Percentiles rank a stretch among this genome's conserved stretches.
Conservation (phyloP, 2,329 filamentous ascomycete species). For the Basipetospora chlamydospora region DNA sequence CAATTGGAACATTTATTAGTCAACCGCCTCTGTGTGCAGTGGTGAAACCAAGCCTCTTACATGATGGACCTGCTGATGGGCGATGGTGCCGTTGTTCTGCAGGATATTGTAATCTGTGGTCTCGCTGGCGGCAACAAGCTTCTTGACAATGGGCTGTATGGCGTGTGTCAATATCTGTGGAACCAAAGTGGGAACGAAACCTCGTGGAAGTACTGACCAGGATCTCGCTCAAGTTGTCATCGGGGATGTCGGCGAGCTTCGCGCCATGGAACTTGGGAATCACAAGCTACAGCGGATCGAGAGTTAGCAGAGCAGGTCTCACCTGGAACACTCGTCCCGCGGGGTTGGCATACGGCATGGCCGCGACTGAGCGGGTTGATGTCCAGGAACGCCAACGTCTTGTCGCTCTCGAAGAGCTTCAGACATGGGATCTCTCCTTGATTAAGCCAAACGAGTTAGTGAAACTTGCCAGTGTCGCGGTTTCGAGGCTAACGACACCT, state of each 20-base stretch:
- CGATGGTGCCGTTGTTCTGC: slow-evolving; percentile 87
- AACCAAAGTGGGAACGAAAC: no score
- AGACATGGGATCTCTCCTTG: slow-evolving; percentile 88
- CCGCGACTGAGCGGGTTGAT: slow-evolving; percentile 81
- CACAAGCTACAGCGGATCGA: slow-evolving; percentile 50
- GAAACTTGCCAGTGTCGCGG: no score
- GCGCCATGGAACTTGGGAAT: slow-evolving; percentile 91
- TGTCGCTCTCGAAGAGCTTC: slow-evolving; percentile 91
- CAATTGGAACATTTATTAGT: background rate
- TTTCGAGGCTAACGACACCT: no score
- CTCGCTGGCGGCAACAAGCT: slow-evolving; percentile 63
- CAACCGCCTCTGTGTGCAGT: slow-evolving; percentile 5
- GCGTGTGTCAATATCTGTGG: background rate
- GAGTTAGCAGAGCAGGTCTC: background rate
- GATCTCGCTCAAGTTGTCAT: slow-evolving; percentile 71
- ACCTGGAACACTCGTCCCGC: no score
- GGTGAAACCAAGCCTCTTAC: slow-evolving; percentile 41
- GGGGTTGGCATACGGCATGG: slow-evolving; percentile 51
- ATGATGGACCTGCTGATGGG: slow-evolving; percentile 87
- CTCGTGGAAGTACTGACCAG: slow-evolving; percentile 36
- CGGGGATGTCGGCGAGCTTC: slow-evolving; percentile 85
- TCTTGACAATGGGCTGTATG: slow-evolving; percentile 63
- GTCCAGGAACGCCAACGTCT: slow-evolving; percentile 89
- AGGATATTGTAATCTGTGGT: slow-evolving; percentile 80
- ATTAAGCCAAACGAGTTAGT: background rate